Evolutionary conservation across 495 filamentous ascomycete genomes (phyloP), one percentile per base, ranked within the genome.

Genomic region (Eremomyces bilateralis): DNA sequence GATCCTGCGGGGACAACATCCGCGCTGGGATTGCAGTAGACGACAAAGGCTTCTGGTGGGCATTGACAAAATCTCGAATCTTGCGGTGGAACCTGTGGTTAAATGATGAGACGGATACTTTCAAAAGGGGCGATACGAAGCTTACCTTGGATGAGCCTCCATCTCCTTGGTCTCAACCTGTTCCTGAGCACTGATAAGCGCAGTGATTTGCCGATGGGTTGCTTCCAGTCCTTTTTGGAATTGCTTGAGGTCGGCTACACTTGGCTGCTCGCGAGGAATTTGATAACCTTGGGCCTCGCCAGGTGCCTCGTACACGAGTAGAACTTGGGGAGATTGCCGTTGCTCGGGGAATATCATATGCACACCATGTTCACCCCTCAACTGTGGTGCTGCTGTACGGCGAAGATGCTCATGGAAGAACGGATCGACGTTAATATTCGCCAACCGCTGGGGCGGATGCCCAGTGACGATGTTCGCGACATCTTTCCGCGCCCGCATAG

Each of bases 11-110:
- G 33, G 71, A 55, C 17, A 66, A 60, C 17, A 83, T 64, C 31
- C 79, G 73, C 13, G 83, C 67, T 15, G 81, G 79, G 30, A 90
- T 76, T 33, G 69, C 57, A 43, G 69, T 67, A 18, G 64, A 58
- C 6, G 65, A 57, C 39, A 74, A 67, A 33, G 59, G 56, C 43
- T 76, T 60, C 49, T 92, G 76, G 53, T 85, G 75, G 38, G 67
- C 69, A 41, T 70, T 69, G 49, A 82, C 71, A 57, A 73, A 90
- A 43, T 67, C 76, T 17, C 66, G 64, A 13, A 80, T 65, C 58
- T 82, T 90, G 21, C 78, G 74, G 45, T 81, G 76, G 56, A 68
- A 67, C 66, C 88, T 90, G 34, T n/a, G n/a, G n/a, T n/a, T n/a
- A n/a, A n/a, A n/a, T n/a, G n/a, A n/a, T n/a, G n/a, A n/a, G n/a